Conservation (phyloP, 371 early-diverging fungal genomes). For the Parasitella parasitica region DNA sequence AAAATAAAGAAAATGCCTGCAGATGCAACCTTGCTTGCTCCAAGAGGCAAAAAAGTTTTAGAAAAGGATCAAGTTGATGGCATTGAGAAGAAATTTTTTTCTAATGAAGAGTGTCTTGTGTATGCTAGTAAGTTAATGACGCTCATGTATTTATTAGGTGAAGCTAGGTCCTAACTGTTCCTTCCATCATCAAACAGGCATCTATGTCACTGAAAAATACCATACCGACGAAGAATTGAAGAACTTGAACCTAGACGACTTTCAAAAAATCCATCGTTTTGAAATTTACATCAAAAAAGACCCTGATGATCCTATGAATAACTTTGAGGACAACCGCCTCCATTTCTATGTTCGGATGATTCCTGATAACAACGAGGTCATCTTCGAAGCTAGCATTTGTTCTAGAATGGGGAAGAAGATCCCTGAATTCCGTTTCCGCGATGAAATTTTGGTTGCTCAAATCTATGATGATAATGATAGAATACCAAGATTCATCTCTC, state of each 20-base stretch:
- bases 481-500: not conserved
- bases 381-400: slow-evolving; percentile 1
- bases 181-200: too few relatives aligned
- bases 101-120: slow-evolving; percentile 11
- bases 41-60: not conserved
- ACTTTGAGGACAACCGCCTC: not conserved
- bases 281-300: slow-evolving; percentile 3
- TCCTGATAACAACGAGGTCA: slow-evolving; percentile 3
- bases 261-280: slow-evolving; percentile 13
- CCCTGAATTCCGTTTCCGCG: slow-evolving; percentile 9
- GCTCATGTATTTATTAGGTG: not conserved
- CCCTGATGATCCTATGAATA: not conserved
- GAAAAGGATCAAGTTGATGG: slow-evolving; percentile 4
- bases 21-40: not conserved
- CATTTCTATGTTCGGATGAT: slow-evolving; percentile 3
- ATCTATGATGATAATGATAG: not conserved
- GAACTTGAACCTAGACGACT: not conserved
- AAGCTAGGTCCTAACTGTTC: too few relatives aligned
- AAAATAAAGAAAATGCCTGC: not conserved
- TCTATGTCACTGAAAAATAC: not conserved
- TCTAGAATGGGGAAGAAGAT: not conserved
- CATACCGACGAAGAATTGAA: not conserved
- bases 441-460: slow-evolving; percentile 9
- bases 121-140: slow-evolving; percentile 9
- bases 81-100: slow-evolving; percentile 6